Evolutionary conservation across 2,329 filamentous ascomycete genomes (phyloP).

Genomic region (Cucurbitaria berberidis): DNA sequence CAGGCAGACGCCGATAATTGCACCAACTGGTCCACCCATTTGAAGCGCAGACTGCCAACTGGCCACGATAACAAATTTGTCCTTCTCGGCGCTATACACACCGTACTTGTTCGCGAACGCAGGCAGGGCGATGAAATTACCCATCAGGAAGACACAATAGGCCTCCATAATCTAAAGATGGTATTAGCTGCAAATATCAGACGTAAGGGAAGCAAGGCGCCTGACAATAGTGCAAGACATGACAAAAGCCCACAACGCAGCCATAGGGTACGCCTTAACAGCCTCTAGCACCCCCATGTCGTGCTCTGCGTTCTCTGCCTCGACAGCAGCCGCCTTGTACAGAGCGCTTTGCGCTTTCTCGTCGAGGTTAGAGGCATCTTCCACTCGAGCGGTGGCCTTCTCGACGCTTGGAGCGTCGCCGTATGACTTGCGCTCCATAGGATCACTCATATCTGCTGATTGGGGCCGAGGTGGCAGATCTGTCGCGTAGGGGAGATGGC

Average conservation of each 20-base stretch:
- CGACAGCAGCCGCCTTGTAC: conserved; percentile 61
- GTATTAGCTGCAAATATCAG: conserved; percentile 22
- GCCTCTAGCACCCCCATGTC: conserved; percentile 58
- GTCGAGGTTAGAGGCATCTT: conserved; percentile 32
- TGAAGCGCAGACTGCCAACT: conserved; percentile 66
- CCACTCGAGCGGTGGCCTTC: conserved; percentile 30
- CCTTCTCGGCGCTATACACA: conserved; percentile 37
- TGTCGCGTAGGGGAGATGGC: conserved; percentile 20
- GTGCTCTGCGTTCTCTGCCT: conserved; percentile 63
- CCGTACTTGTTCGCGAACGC: conserved; percentile 58
- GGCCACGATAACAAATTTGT: conserved; percentile 53
- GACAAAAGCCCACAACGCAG: conserved; percentile 62
- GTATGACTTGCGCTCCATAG: conserved; percentile 23
- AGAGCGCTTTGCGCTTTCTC: conserved; percentile 50
- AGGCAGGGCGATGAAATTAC: conserved; percentile 62
- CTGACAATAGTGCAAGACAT: conserved; percentile 63
- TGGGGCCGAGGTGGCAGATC: conserved; percentile 18
- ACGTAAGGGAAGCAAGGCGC: conserved; percentile 13
- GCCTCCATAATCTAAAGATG: conserved; percentile 66
- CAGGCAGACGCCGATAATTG: conserved; percentile 64
- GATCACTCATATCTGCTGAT: conserved; percentile 32
- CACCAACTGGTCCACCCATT: conserved; percentile 62
- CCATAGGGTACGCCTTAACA: conserved; percentile 60
- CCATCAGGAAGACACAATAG: conserved; percentile 67
- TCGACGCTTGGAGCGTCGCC: conserved; percentile 21